Evolutionary conservation across 2,329 filamentous ascomycete species (phyloP).

Genomic region (Tolypocladium tundrense): DNA sequence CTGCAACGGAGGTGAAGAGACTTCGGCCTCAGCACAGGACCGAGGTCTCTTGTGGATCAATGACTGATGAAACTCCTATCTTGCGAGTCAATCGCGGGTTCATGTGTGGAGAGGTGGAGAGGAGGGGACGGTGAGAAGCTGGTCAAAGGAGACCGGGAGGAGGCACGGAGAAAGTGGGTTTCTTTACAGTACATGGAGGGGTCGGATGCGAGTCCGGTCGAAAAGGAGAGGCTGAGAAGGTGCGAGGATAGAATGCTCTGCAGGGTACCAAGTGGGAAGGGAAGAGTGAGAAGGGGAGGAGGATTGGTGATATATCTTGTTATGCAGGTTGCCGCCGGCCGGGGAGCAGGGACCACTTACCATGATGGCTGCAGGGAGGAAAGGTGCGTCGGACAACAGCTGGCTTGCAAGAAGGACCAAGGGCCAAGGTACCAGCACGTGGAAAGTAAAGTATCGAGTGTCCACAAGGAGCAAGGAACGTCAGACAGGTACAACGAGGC

Average conservation of each 20-base stretch:
- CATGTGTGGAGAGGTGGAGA: background rate
- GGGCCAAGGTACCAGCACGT: constrained; percentile 26
- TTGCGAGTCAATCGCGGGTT: constrained; percentile 20
- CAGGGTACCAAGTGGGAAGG: constrained; percentile 10
- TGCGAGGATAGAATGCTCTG: constrained; percentile 12
- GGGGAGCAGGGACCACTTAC: constrained; percentile 33
- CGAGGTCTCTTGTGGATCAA: constrained; percentile 18
- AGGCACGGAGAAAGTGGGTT: background rate
- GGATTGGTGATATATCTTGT: constrained; percentile 29
- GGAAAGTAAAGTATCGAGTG: constrained; percentile 23
- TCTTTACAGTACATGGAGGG: background rate
- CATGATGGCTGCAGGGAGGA: constrained; percentile 33
- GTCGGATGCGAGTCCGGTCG: constrained; percentile 9
- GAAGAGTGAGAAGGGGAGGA: constrained; percentile 16
- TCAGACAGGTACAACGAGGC: constrained; percentile 13
- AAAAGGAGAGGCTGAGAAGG: constrained; percentile 12
- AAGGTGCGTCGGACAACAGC: constrained; percentile 26
- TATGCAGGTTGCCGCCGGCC: constrained; percentile 33
- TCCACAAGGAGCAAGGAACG: constrained; percentile 21
- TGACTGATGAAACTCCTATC: constrained; percentile 19
- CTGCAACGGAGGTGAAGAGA: constrained; percentile 11
- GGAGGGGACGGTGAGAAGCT: background rate
- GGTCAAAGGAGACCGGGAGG: constrained; percentile 3
- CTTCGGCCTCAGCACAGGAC: constrained; percentile 13
- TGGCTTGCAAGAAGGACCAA: constrained; percentile 20